Percentiles rank a stretch among this genome's conserved stretches.
Conservation (phyloP, 805 yeast genomes). For the Saturnispora sanitii region DNA sequence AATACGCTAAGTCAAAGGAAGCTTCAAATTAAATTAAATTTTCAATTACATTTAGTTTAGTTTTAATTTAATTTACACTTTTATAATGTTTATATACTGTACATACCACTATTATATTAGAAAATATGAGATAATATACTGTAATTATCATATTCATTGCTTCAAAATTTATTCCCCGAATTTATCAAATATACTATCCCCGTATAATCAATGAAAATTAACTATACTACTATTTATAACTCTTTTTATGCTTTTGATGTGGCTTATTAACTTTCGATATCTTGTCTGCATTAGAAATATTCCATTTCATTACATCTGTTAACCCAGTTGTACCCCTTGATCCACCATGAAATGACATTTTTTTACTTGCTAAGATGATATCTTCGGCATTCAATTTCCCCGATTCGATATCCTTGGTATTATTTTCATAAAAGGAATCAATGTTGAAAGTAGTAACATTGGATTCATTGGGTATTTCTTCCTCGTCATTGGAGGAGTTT, state of each 20-base stretch:
- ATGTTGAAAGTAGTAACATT: constrained; percentile 25
- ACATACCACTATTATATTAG: not conserved
- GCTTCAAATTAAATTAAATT: not conserved
- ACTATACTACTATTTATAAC: not conserved
- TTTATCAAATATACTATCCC: no score
- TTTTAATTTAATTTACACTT: not conserved
- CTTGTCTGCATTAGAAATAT: constrained; percentile 8
- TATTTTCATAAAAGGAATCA: constrained; percentile 29
- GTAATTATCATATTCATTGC: no score
- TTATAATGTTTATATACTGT: not conserved
- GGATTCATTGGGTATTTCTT: not conserved
- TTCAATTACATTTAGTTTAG: not conserved
- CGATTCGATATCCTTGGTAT: constrained; percentile 21
- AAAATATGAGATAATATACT: not conserved
- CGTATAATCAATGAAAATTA: no score
- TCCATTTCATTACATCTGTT: constrained; percentile 9
- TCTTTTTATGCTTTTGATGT: constrained; percentile 5
- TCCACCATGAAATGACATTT: constrained; percentile 5
- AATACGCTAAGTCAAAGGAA: constrained; percentile 43
- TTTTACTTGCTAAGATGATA: constrained; percentile 9
- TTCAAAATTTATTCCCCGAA: no score
- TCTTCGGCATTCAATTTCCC: constrained; percentile 26
- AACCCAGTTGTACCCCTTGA: constrained; percentile 6
- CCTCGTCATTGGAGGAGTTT: no score
- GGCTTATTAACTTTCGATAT: constrained; percentile 7